Percentiles rank a stretch among this genome's conserved stretches.
Conservation (phyloP, 2,329 filamentous ascomycete species). For the Lasiodiplodia sp. region DNA sequence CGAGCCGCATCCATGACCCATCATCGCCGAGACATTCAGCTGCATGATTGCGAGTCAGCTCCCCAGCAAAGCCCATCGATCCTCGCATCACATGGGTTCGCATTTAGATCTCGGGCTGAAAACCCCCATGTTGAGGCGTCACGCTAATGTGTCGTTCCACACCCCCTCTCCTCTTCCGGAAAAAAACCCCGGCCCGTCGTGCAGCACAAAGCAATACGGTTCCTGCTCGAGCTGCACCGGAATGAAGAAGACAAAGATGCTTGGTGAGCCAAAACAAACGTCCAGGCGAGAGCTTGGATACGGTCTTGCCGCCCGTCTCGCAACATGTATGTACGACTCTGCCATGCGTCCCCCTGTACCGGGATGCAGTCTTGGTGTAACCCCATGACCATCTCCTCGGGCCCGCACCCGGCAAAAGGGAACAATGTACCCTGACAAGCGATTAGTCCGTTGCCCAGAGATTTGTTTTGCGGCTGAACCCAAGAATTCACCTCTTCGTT, state of each 20-base stretch:
- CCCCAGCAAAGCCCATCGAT: too few species aligned
- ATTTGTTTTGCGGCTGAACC: too few species aligned
- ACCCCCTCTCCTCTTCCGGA: neutral
- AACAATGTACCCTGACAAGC: too few species aligned
- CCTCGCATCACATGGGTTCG: too few species aligned
- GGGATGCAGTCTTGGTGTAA: neutral
- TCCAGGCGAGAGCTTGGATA: neutral
- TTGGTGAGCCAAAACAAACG: too few species aligned
- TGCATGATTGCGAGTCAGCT: too few species aligned
- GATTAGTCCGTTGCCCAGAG: too few species aligned
- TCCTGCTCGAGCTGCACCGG: neutral
- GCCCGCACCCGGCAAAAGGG: too few species aligned
- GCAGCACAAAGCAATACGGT: neutral
- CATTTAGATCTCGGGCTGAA: slow-evolving; percentile 3
- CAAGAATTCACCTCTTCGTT: too few species aligned
- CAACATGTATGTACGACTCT: neutral
- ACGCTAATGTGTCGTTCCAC: neutral
- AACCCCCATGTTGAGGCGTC: neutral
- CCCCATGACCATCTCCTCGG: neutral
- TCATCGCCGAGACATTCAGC: neutral
- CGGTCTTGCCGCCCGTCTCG: too few species aligned
- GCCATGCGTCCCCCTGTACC: neutral
- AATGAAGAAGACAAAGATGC: too few species aligned
- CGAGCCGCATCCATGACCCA: neutral
- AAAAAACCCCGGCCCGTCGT: neutral